These are phyloP conservation scores for Cercospora janseana DNA, from an alignment of 2,329 filamentous ascomycete species.

Conservation along the genomic window DNA sequence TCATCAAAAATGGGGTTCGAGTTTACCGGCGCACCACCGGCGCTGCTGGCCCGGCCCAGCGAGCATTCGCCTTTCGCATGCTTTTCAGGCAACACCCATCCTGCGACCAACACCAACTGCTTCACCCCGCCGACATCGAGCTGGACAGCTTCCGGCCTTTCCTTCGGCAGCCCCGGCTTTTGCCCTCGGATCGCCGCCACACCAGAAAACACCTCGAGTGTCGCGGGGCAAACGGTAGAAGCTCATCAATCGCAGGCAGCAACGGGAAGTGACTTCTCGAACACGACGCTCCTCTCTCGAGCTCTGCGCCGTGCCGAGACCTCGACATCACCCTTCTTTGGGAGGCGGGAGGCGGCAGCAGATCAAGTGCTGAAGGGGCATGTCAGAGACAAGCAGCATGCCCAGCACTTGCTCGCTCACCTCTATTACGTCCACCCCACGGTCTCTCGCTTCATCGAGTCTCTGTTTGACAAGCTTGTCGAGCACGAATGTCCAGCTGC, in stretches of 20 bases:
- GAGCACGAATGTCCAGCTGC: background rate
- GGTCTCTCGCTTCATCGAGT: background rate
- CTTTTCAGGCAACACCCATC: background rate
- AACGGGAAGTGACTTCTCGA: too few species aligned
- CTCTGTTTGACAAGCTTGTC: background rate
- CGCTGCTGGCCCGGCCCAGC: background rate
- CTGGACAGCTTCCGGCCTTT: too few species aligned
- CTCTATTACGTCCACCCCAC: background rate
- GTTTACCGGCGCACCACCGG: constrained; percentile 18
- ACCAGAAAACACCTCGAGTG: too few species aligned
- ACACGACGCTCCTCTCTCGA: constrained; percentile 7
- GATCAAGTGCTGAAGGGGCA: background rate
- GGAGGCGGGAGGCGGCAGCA: background rate
- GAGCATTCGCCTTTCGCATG: background rate
- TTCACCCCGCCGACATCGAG: background rate
- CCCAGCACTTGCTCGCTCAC: background rate
- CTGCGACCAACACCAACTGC: background rate
- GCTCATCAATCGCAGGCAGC: too few species aligned
- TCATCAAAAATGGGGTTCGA: constrained; percentile 22
- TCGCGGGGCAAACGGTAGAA: too few species aligned
- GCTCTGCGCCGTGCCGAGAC: constrained; percentile 3
- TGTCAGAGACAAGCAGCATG: background rate
- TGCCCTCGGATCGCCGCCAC: too few species aligned
- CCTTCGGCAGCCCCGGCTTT: too few species aligned
- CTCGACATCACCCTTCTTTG: constrained; percentile 1